Base-by-base conservation (phyloP, 2,329 filamentous ascomycete genomes). In the Pestalotiopsis fici region DNA sequence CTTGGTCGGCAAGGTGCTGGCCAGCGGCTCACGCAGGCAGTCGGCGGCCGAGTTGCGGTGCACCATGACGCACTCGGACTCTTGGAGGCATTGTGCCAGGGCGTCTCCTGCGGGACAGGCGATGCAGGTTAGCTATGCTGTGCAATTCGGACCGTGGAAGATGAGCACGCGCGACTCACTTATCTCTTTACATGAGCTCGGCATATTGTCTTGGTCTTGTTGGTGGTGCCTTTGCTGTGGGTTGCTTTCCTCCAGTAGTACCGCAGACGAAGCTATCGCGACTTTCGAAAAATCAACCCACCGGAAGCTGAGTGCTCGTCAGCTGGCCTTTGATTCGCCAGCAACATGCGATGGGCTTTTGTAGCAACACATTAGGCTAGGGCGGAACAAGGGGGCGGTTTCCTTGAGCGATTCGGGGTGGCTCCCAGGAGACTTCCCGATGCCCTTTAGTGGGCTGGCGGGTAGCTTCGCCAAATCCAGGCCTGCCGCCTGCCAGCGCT, bases 51-150 rank as follows among this genome's bases (percentile, higher is more conserved):
- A 88, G 84, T 98, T 91, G 67, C 95, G 94, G 69, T 98, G 87
- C 68, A 97, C 87, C 90, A 98, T 94, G 75, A 99, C 93, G 82
- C 96, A 99, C 81, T 98, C 95, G 75, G 93, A 97, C 81, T 97
- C 90, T 80, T 98, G 95, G 72, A 99, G 93, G 83, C 96, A 99
- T 85, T 93, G 87, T 70, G 96, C 96, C 76, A 99, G 89, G 23
- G 96, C 96, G 70, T 92, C 91, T 82, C 95, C 95, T 98, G 79
- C 70, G 63, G 9, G 21, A 9, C 11, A 18, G 25, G 28, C 15
- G 31, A 35, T 6, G 31, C 18, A 12, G 18, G 35, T 23, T 21
- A 43, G 35, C 27, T 65, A 15, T 9, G 31, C 31, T 35, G 9
- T 25, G 6, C 21, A 25, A 23, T 59, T 18, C n/a, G 54, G 60